Conservation (phyloP, 441 rosid species). For the Eutrema salsugineum region DNA sequence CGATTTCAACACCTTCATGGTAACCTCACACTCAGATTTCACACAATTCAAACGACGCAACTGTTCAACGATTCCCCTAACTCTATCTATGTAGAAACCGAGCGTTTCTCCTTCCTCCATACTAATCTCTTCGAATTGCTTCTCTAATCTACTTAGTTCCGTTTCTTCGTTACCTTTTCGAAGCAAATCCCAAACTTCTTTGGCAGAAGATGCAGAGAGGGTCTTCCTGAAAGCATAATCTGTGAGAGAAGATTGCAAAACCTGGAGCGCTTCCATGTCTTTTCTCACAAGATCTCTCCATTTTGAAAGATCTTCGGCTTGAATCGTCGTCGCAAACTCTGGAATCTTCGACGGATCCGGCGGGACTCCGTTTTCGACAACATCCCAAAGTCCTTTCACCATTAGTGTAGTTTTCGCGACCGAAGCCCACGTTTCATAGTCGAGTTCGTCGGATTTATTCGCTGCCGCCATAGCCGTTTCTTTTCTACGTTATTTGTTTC, state of each 20-base stretch:
- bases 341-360: conserved; percentile 4
- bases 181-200: neutral
- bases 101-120: neutral
- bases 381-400: conserved; percentile 2
- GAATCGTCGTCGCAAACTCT: neutral
- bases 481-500: neutral
- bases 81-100: neutral
- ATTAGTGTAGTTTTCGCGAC: neutral
- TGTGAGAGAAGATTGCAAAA: neutral
- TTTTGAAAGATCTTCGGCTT: neutral
- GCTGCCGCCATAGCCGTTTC: neutral
- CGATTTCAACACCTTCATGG: conserved; percentile 3
- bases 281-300: neutral
- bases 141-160: conserved; percentile 5
- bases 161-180: neutral
- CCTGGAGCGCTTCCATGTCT: conserved; percentile 14
- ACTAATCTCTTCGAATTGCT: neutral
- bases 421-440: neutral
- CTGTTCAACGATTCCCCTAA: neutral
- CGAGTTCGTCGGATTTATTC: neutral
- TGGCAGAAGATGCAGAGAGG: neutral
- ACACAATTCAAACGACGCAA: neutral
- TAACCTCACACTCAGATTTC: neutral
- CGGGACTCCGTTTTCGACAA: conserved; percentile 8
- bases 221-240: neutral